Conservation (phyloP, 345 rosid genomes). For the Eucalyptus sp. region DNA sequence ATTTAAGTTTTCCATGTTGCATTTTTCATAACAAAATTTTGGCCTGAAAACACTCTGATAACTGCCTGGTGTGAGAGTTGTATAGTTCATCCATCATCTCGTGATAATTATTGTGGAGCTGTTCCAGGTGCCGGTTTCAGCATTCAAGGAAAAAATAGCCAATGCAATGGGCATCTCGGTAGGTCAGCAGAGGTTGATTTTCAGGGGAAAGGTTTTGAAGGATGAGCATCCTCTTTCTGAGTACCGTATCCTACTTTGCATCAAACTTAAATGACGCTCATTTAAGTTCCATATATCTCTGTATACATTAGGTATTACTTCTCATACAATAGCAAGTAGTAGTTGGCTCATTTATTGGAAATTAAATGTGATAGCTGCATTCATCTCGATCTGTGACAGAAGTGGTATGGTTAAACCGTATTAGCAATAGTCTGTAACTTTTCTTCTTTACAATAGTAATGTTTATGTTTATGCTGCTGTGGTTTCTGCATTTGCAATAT, state of each 20-base stretch:
- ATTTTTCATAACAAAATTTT: neutral
- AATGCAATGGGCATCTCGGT: slow-evolving; percentile 60
- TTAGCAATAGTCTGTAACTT: neutral
- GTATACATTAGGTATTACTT: neutral
- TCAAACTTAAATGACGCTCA: neutral
- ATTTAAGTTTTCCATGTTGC: neutral
- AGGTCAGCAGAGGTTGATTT: slow-evolving; percentile 85
- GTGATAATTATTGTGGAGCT: neutral
- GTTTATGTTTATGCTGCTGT: neutral
- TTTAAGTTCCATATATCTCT: neutral
- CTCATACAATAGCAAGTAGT: neutral
- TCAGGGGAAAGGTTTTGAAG: slow-evolving; percentile 83
- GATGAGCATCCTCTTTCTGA: slow-evolving; percentile 86
- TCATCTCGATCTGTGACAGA: neutral
- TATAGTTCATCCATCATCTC: neutral
- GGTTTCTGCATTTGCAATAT: neutral
- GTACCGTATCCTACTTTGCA: slow-evolving; percentile 60
- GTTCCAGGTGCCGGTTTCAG: slow-evolving; percentile 58
- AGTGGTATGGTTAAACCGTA: neutral
- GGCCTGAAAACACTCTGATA: neutral
- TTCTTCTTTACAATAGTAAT: neutral
- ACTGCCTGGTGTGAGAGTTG: neutral
- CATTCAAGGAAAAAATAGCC: slow-evolving; percentile 87
- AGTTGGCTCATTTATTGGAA: neutral
- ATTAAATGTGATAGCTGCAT: neutral